Conservation (phyloP, 306 rosid species). For the Cucumis hystrix region DNA sequence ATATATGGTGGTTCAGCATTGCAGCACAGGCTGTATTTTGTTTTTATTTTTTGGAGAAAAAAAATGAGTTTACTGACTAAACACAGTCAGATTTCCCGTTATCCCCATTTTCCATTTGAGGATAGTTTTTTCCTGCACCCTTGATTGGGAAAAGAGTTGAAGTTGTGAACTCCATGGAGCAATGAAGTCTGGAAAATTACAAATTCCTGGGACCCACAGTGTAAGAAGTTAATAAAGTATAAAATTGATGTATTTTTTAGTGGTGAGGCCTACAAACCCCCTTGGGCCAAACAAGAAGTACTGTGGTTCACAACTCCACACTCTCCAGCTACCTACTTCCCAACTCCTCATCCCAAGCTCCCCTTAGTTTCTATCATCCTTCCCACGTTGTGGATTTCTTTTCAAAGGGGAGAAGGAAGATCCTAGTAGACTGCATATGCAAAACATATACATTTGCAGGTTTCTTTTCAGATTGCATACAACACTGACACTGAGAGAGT, state of each 20-base stretch:
- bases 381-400: neutral
- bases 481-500: neutral
- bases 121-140: neutral
- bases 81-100: neutral
- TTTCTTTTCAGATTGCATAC: neutral
- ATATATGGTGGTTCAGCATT: neutral
- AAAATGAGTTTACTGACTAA: neutral
- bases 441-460: neutral
- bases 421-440: neutral
- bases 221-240: too few relatives aligned
- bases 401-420: neutral
- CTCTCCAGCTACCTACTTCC: too few relatives aligned
- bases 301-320: too few relatives aligned
- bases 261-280: too few relatives aligned
- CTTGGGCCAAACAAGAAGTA: too few relatives aligned
- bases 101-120: neutral
- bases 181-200: too few relatives aligned
- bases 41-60: neutral
- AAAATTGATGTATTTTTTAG: too few relatives aligned
- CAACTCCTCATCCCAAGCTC: too few relatives aligned
- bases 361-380: neutral
- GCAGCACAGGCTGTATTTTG: neutral
- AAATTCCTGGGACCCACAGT: too few relatives aligned
- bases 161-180: too few relatives aligned
- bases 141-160: neutral